A percentile compares a stretch with the other conserved stretches of the same genome.
Evolutionary conservation across 345 rosid genomes (phyloP).

Genomic region (Aquilaria yunnanensis): DNA sequence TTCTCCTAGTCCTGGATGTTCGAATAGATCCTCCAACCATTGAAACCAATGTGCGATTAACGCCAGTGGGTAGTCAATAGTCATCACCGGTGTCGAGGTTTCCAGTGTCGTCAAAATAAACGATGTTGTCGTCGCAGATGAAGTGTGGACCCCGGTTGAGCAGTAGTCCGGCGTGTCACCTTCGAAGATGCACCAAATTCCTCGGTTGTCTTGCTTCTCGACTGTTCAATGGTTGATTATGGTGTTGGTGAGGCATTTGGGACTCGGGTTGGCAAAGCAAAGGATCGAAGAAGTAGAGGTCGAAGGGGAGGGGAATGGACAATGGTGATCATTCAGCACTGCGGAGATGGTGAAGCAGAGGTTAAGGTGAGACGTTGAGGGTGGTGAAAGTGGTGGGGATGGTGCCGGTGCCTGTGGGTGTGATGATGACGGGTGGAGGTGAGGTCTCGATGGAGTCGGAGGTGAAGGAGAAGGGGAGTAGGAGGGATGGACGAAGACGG

Average conservation of each 20-base stretch:
- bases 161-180: slow-evolving; percentile 77
- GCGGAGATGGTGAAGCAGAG: too few species aligned
- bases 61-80: slow-evolving; percentile 38
- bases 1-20: too few species aligned
- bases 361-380: too few species aligned
- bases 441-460: too few species aligned
- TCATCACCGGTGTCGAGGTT: slow-evolving; percentile 57
- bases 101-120: slow-evolving; percentile 55
- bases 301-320: too few species aligned
- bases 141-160: slow-evolving; percentile 78
- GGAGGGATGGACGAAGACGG: too few species aligned
- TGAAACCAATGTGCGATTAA: slow-evolving; percentile 60
- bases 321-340: too few species aligned
- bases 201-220: slow-evolving; percentile 53
- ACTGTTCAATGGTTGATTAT: slow-evolving; percentile 89
- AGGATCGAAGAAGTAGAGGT: too few species aligned
- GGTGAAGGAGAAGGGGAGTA: too few species aligned
- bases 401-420: too few species aligned
- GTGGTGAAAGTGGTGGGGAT: too few species aligned
- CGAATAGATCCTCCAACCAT: slow-evolving; percentile 71
- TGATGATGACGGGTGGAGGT: too few species aligned
- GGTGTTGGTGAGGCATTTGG: slow-evolving; percentile 70
- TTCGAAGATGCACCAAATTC: slow-evolving; percentile 63
- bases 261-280: slow-evolving; percentile 27
- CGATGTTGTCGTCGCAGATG: slow-evolving; percentile 47